Evolutionary conservation across 306 rosid species (phyloP).

Genomic region (Pyrus pyrifolia): DNA sequence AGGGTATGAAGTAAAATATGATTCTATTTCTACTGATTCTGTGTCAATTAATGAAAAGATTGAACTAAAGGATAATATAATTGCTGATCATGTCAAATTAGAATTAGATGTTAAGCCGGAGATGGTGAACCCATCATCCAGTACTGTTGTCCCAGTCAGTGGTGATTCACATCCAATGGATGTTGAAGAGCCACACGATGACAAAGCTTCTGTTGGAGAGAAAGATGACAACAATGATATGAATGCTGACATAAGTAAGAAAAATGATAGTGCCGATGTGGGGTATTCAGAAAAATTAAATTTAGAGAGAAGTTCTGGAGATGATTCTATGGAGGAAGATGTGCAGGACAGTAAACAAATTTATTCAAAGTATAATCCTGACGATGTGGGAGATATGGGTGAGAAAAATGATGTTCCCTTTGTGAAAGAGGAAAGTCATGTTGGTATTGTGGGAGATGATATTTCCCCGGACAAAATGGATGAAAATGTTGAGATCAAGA

Average conservation of each 20-base stretch:
- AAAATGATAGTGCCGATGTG: constrained; percentile 50
- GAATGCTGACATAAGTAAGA: constrained; percentile 44
- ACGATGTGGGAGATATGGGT: constrained; percentile 40
- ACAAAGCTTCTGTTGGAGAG: constrained; percentile 36
- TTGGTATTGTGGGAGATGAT: constrained; percentile 43
- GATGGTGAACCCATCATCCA: constrained; percentile 97
- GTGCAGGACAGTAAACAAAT: constrained; percentile 67
- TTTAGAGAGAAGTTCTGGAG: constrained; percentile 97
- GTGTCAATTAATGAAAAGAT: constrained; percentile 96
- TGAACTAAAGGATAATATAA: constrained; percentile 98
- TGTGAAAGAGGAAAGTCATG: constrained; percentile 36
- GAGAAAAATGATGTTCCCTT: constrained; percentile 41
- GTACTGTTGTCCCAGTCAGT: constrained; percentile 60
- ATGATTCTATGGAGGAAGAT: constrained; percentile 98
- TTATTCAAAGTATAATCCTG: constrained; percentile 63
- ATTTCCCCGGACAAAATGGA: constrained; percentile 40
- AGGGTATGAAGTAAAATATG: constrained; percentile 97
- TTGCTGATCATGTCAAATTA: constrained; percentile 97
- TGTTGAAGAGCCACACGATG: constrained; percentile 50
- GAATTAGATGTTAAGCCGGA: constrained; percentile 90
- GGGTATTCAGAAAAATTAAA: constrained; percentile 86
- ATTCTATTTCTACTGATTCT: constrained; percentile 99
- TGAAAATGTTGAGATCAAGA: constrained; percentile 41
- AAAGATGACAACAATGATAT: constrained; percentile 33
- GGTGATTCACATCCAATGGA: constrained; percentile 73